phyloP scores from a whole-genome alignment of 2,329 filamentous ascomycete genomes.

The Aplosporella prunicola region DNA sequence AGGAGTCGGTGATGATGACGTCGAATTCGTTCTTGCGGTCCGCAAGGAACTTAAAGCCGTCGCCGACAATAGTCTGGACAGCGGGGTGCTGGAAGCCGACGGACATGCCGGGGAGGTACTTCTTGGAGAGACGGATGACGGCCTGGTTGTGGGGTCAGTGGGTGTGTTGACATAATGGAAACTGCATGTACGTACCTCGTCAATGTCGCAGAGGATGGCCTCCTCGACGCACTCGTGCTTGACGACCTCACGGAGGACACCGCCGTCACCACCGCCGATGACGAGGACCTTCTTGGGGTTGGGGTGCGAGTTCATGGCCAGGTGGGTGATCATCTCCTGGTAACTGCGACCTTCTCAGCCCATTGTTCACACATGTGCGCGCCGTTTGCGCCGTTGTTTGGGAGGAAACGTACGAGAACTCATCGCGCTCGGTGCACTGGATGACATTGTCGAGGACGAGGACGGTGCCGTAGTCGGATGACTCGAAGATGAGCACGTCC shows the following conservation, averaged over 20 bases:
- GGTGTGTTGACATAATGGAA: neutral
- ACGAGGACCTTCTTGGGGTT: slow-evolving; percentile 97
- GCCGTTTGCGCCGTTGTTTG: neutral
- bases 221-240: slow-evolving; percentile 98
- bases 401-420: slow-evolving; percentile 64
- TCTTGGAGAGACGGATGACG: slow-evolving; percentile 95
- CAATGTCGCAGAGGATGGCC: slow-evolving; percentile 95
- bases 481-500: slow-evolving; percentile 98
- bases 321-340: slow-evolving; percentile 99
- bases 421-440: slow-evolving; percentile 95
- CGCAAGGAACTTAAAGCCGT: slow-evolving; percentile 97
- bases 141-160: slow-evolving; percentile 40
- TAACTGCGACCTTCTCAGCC: slow-evolving; percentile 44
- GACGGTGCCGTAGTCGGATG: slow-evolving; percentile 90
- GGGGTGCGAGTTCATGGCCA: slow-evolving; percentile 97
- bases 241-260: slow-evolving; percentile 95
- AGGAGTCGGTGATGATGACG: slow-evolving; percentile 98
- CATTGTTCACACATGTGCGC: neutral
- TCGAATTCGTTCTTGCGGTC: slow-evolving; percentile 97
- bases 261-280: slow-evolving; percentile 94
- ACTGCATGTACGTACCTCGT: slow-evolving; percentile 55
- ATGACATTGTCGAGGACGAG: slow-evolving; percentile 98
- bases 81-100: slow-evolving; percentile 90
- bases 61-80: slow-evolving; percentile 83
- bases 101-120: slow-evolving; percentile 92